Base-by-base conservation (phyloP, 352 stramenopile genomes). In the Globisporangium paddicum region DNA sequence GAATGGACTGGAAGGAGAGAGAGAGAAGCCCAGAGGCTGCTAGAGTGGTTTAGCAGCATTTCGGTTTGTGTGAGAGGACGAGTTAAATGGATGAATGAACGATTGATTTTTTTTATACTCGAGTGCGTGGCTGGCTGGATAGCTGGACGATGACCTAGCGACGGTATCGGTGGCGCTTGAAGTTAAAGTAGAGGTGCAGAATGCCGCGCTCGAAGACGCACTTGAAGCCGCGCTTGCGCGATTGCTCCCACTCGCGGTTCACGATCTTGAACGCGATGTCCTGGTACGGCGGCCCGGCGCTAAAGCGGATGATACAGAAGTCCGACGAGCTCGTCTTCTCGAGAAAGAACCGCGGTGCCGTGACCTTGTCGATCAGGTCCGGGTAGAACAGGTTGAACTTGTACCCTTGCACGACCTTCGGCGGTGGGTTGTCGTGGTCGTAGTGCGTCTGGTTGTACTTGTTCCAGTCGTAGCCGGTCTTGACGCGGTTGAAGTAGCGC, bases 401-500 rank as follows among this genome's bases (percentile, higher is more conserved):
- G 88, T 99, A 99, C 38, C 98, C 98, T 71, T 99, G 97, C 21
- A 99, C 97, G 50, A 98, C 96, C 80, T 99, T 99, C n/a, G 98
- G 98, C 38, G 98, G 98, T 60, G 98, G 97, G 67, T 99, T 99
- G 71, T 99, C 97, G 64, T 95, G 85, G 82, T 99, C 97, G 74
- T 99, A 99, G 75, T 99, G 97, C 49, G 96, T 98, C 72, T 99
- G 96, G 78, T 99, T 99, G 89, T 99, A 99, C 79, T 98, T 98
- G 86, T 99, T 99, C 96, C 98, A 99, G 75, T 99, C 97, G 72
- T 98, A 99, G 32, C 98, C 98, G 2, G 96, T 99, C 80, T 98
- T 98, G 67, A 99, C 96, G 37, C 97, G 94, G 80, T 99, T 99
- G 63, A 99, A 99, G 77, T 99, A 99, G 3, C 96, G 86, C 7